Evolutionary conservation across 2,329 filamentous ascomycete species (phyloP).

Genomic region (Penicillium sp.): DNA sequence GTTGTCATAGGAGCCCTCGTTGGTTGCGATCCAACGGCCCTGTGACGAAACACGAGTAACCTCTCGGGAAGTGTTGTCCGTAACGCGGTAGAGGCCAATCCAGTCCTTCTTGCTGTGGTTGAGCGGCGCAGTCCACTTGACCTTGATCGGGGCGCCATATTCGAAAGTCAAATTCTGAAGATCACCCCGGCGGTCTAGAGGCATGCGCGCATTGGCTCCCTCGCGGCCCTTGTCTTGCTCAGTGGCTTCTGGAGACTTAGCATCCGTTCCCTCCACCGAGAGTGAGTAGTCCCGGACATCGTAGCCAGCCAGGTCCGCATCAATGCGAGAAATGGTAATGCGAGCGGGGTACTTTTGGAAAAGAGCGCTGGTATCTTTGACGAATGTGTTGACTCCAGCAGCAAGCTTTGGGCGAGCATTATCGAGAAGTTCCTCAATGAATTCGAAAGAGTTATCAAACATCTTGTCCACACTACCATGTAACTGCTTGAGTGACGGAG

Average conservation of each 20-base stretch:
- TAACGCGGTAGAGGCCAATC: conserved; percentile 95
- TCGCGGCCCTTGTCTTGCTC: conserved; percentile 71
- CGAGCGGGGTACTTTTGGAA: conserved; percentile 88
- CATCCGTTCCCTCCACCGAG: conserved; percentile 66
- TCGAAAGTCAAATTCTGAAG: conserved; percentile 77
- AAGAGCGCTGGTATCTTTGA: conserved; percentile 80
- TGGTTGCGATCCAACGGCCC: conserved; percentile 85
- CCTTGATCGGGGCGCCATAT: conserved; percentile 85
- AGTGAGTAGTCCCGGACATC: conserved; percentile 80
- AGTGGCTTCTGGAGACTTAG: conserved; percentile 51
- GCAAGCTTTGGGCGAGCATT: conserved; percentile 81
- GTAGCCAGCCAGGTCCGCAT: conserved; percentile 75
- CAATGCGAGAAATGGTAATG: conserved; percentile 75
- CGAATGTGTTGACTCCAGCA: conserved; percentile 79
- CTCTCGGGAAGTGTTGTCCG: conserved; percentile 85
- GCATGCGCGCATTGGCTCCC: conserved; percentile 66
- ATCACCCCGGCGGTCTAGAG: conserved; percentile 59
- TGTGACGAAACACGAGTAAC: conserved; percentile 80
- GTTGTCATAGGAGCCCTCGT: conserved; percentile 72
- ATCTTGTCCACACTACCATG: conserved; percentile 84
- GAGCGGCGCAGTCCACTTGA: conserved; percentile 84
- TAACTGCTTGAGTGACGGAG: conserved; percentile 77
- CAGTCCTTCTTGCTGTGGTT: conserved; percentile 91
- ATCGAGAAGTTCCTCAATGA: conserved; percentile 88
- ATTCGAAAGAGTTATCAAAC: conserved; percentile 79